Evolutionary conservation across 2,329 filamentous ascomycete genomes (phyloP), one percentile per base, ranked within the genome.

Genomic region (Mycogone perniciosa): DNA sequence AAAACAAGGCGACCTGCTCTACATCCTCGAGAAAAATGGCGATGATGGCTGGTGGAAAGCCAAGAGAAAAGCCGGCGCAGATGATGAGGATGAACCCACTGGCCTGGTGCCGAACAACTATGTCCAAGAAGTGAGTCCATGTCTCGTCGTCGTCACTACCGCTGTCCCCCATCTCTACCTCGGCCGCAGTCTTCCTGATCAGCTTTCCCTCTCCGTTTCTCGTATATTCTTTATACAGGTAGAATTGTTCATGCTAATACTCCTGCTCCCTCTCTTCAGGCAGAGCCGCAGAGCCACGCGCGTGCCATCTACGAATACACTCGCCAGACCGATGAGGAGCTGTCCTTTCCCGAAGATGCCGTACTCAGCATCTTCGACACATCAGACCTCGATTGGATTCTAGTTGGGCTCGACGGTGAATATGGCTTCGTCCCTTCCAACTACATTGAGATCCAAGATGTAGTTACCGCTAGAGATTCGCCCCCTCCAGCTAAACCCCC

Each of bases 291-390:
- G 55, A 75, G 81, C 55, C 78, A 85, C 59, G 93, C 92, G 45
- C 90, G 86, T 67, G 89, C 93, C n/a, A 80, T 97, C n/a, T 99
- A 92, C 74, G 93, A 99, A 68, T 99, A 99, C 68, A 88, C 88
- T 46, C 83, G 92, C 61, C 93, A 99, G 72, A 99, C 93, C 27
- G 93, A 99, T 64, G 93, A 99, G 70, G 93, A 99, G 71, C 77
- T 99, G 7, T 97, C 92, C 27, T 97, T 99, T 66, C 81, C 88
- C 44, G 93, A 99, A 73, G 91, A 96, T 65, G 84, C 86, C 38
- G 71, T 82, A 41, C 78, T 99, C 44, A 76, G 87, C 54, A 88
- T 99, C 44, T 97, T 88, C 71, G 93, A 99, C 68, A 85, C 79
- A 7, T 86, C 89, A 5, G 93, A 99, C 67, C 89, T 89, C 10